Conservation (phyloP, 2,329 filamentous ascomycete species). For the Cadophora sp. region DNA sequence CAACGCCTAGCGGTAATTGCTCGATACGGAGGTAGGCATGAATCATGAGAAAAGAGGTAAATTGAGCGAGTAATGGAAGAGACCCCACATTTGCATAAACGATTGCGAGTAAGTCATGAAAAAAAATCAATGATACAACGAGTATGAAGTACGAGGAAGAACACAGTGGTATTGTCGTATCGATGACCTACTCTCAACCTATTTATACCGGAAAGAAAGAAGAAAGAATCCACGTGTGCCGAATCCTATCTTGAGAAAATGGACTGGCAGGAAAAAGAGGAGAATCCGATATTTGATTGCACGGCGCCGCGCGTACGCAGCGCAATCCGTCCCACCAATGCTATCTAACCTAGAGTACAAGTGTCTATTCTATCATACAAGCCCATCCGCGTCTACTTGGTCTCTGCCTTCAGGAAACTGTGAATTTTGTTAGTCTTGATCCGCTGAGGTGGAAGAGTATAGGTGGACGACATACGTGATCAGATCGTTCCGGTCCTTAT, state of each 20-base stretch:
- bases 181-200: not conserved
- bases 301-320: conserved; percentile 14
- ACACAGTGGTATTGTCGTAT: too few species aligned
- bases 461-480: conserved; percentile 79
- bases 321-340: conserved; percentile 24
- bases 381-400: conserved; percentile 61
- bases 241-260: not conserved
- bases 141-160: too few species aligned
- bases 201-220: not conserved
- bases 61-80: too few species aligned
- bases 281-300: conserved; percentile 32
- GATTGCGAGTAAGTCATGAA: too few species aligned
- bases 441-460: not conserved
- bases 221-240: not conserved
- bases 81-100: too few species aligned
- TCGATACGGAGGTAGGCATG: too few species aligned
- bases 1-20: too few species aligned
- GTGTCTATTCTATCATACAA: conserved; percentile 44
- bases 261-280: conserved; percentile 31
- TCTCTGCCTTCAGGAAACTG: conserved; percentile 73
- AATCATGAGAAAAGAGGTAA: too few species aligned
- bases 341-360: conserved; percentile 44
- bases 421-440: conserved; percentile 29
- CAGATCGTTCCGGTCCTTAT: conserved; percentile 98
- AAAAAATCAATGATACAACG: too few species aligned